Base-by-base conservation (phyloP, 352 stramenopile genomes). In the Phytophthora macrochlamydospora region DNA sequence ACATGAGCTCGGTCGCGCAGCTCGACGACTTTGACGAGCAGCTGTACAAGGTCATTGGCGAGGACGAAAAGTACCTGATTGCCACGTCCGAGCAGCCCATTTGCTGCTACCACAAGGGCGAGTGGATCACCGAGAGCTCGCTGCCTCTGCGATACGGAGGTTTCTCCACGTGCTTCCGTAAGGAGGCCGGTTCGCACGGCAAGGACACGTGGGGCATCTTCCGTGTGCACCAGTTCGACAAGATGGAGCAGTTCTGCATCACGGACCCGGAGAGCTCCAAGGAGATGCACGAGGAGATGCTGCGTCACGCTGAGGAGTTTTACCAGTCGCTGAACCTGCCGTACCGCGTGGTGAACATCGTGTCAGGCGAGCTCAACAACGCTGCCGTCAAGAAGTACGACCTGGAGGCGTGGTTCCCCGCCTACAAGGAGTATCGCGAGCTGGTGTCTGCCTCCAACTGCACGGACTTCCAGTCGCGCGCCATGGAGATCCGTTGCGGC, bases 201-300 rank as follows among this genome's bases (percentile, higher is more conserved):
- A 98, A 98, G 82, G 98, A 99, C 81, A 99, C 98, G 70, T 99
- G 98, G 88, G 98, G 98, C 45, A 99, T 99, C 76, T 99, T 99
- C 83, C 95, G 98, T 44, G 98, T 99, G 6, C 98, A 99, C 87
- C 98, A 99, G 85, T 99, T 99, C 76, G 97, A 99, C 79, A 99
- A 99, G 87, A 98, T 99, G 61, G 97, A 99, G 81, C 97, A 99
- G 77, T 99, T 99, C 76, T 98, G 94, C 76, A 94, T 99, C 59
- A 98, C 93, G 24, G 93, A 98, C 56, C 95, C 97, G 52, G 97
- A 98, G 67, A 85, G 92, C 63, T 98, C 91, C 51, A 54, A 83
- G 33, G 90, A 73, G 32, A 98, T 99, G 90, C 92, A 98, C 68
- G 80, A 97, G 49, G 93, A 98, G 70, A 97, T 97, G 90, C 71